A percentile compares a stretch with the other conserved stretches of the same genome.
These are phyloP conservation scores for Leptoxyphium fumago DNA, from an alignment of 2,329 filamentous ascomycete species.

Conservation along the genomic window DNA sequence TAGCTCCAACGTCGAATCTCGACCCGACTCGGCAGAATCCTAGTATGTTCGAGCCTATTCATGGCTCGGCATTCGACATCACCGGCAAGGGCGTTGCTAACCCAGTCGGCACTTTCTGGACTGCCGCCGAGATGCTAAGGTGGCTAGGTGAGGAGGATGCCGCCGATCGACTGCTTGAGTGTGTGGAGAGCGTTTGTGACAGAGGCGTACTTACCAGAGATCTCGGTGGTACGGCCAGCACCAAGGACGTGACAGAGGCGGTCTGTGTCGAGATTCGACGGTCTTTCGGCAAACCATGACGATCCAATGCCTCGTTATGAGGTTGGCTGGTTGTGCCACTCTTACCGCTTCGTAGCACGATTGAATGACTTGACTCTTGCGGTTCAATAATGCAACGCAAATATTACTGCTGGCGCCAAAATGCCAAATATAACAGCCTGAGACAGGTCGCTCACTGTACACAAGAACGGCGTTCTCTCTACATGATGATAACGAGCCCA, in stretches of 20 bases:
- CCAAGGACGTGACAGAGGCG: conserved; percentile 44
- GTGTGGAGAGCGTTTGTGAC: conserved; percentile 44
- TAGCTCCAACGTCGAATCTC: conserved; percentile 55
- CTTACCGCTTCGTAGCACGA: too few relatives aligned
- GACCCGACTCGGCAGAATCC: conserved; percentile 48
- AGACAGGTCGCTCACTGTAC: too few relatives aligned
- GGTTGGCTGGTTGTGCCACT: not conserved
- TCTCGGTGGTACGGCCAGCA: conserved; percentile 43
- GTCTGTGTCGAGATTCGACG: conserved; percentile 38
- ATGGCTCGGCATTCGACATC: conserved; percentile 51
- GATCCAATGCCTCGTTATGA: not conserved
- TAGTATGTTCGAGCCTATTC: conserved; percentile 48
- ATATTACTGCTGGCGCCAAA: too few relatives aligned
- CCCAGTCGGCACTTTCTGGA: conserved; percentile 54
- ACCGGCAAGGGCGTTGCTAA: conserved; percentile 49
- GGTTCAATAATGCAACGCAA: too few relatives aligned
- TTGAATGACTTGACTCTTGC: too few relatives aligned
- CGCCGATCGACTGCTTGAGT: conserved; percentile 41
- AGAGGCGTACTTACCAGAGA: conserved; percentile 41
- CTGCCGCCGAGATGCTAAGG: conserved; percentile 51
- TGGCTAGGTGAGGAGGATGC: conserved; percentile 46
- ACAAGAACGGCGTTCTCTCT: too few relatives aligned
- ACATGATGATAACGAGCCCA: too few relatives aligned
- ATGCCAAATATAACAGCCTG: too few relatives aligned
- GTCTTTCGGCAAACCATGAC: conserved; percentile 19